phyloP scores from a whole-genome alignment of 169 alveolate species.

The Plasmodium fragile region DNA sequence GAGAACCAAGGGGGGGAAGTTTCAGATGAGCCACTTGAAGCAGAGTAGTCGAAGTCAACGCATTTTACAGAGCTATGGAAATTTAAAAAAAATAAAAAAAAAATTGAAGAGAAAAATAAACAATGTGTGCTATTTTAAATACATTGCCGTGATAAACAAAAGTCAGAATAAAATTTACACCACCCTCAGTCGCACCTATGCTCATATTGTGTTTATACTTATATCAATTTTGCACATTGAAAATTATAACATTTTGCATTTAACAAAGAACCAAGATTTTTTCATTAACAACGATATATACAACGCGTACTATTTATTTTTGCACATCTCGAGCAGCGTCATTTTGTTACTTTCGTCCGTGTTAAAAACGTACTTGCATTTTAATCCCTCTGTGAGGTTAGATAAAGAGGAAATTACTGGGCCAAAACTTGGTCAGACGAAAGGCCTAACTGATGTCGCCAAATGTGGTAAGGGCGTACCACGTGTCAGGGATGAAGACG shows the following conservation, averaged over 20 bases:
- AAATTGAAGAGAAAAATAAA: conserved; percentile 30
- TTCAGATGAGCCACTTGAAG: background rate
- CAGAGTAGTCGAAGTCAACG: background rate
- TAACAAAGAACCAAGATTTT: conserved; percentile 39
- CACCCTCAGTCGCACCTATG: conserved; percentile 19
- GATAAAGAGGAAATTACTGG: background rate
- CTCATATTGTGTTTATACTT: conserved; percentile 52
- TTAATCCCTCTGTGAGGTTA: conserved; percentile 1
- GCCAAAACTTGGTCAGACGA: background rate
- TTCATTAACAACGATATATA: conserved; percentile 60
- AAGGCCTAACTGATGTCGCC: background rate
- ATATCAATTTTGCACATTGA: conserved; percentile 62
- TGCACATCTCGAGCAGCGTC: conserved; percentile 58
- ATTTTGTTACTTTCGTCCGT: conserved; percentile 65
- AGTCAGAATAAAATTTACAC: conserved; percentile 47
- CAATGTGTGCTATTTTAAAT: conserved; percentile 27
- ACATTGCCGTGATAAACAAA: conserved; percentile 23
- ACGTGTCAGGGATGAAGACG: background rate
- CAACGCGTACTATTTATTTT: conserved; percentile 53
- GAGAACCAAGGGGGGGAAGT: background rate
- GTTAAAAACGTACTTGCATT: conserved; percentile 22
- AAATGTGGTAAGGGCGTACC: background rate
- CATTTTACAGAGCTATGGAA: conserved; percentile 20
- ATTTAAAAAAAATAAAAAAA: conserved; percentile 43
- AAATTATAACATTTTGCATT: conserved; percentile 69